Evolutionary conservation across 2,329 filamentous ascomycete genomes (phyloP), one percentile per base, ranked within the genome.

Genomic region (Nigrospora sphaerica): DNA sequence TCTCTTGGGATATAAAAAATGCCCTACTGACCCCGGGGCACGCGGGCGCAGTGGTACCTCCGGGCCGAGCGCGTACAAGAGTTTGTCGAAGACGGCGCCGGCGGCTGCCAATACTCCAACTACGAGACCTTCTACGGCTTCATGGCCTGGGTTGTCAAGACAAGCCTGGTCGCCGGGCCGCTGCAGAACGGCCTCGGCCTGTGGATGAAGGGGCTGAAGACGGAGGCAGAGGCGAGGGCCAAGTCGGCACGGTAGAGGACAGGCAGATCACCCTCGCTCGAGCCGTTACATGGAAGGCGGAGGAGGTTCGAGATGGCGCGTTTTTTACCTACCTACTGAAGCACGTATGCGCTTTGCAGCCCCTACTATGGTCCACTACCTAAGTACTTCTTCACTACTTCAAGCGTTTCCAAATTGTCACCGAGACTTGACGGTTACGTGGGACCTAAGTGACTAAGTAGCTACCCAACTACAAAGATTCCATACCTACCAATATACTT

Each of bases 101-200:
- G 54, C 16, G 61, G 58, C 13, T 69, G 64, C 17, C 63, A 66
- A 49, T 74, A 72, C 53, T 54, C 48, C 12, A 67, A 63, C 57
- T 72, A 64, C 64, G 70, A 74, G 62, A 73, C 70, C n/a, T 72
- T 71, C 52, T 65, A 66, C 35, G 69, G 71, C 0, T 42, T 61
- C 6, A 34, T 73, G 47, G 64, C 61, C 11, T 57, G 57, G 4
- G 56, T 64, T 12, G 59, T 72, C 14, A 63, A 56, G 54, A 36
- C 53, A 28, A 11, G 34, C 16, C 52, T 59, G 1, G 62, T 65
- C 28, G 66, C 65, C 1, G 44, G 40, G 7, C 51, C 57, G 51
- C 50, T 74, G 28, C 49, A 57, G 39, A 57, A 52, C 11, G 64
- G 62, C 14, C 67, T 71, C 47, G 59, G 58, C 32, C 61, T 59